Evolutionary conservation across 176 grass and related monocot genomes (phyloP).

Genomic region (Oryza rufipogon): DNA sequence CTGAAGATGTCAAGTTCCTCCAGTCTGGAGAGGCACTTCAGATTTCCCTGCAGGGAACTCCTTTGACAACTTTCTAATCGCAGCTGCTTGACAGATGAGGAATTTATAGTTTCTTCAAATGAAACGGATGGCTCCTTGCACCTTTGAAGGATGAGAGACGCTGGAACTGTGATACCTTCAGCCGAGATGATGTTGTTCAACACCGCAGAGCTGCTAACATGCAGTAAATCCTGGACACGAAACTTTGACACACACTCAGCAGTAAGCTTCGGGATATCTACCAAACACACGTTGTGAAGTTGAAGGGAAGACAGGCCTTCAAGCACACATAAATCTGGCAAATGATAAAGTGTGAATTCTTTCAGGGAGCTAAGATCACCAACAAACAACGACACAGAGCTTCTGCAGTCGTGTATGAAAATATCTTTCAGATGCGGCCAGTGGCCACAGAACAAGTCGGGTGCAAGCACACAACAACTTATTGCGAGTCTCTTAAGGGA

Average conservation of each 20-base stretch:
- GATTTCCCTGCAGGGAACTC: neutral
- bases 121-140: neutral
- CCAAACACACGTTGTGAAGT: rapidly evolving
- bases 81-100: neutral
- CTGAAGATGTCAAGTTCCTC: rapidly evolving
- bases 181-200: neutral
- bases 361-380: neutral
- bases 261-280: too few relatives aligned
- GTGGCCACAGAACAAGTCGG: neutral
- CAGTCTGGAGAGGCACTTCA: neutral
- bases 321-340: neutral
- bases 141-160: rapidly evolving
- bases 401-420: rapidly evolving
- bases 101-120: neutral
- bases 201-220: neutral
- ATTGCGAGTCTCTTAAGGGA: neutral
- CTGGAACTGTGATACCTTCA: neutral
- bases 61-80: rapidly evolving
- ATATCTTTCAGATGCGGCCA: neutral
- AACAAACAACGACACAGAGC: neutral
- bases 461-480: rapidly evolving
- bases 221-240: neutral
- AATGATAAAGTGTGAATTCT: rapidly evolving
- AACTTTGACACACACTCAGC: neutral
- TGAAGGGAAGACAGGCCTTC: neutral